Evolutionary conservation across 169 alveolate genomes (phyloP), one percentile per base, ranked within the genome.

Genomic region (Plasmodium gaboni): DNA sequence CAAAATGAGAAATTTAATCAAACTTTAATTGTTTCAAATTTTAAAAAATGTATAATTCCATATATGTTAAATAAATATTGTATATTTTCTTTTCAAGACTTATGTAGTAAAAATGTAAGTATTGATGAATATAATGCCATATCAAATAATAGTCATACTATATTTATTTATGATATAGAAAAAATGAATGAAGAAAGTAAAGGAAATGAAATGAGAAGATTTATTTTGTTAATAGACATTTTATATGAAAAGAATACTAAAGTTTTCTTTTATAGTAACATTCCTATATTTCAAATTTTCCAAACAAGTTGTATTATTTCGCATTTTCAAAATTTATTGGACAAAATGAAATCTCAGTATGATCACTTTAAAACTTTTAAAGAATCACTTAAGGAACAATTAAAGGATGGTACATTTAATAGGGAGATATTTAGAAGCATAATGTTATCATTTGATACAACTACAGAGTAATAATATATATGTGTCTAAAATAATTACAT

Each of bases 131-230:
- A 44, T 42, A 80, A 80, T 68, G 90, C 90, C 7, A 80, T 80
- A 67, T 65, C 90, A 46, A 80, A 80, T 10, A 12, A 12, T 12
- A 80, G 61, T 17, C 57, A 68, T 46, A 80, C 90, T 19, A 22
- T 80, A 53, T 80, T 67, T 67, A 80, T 80, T 67, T 65, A 80
- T 80, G 44, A 80, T 60, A 80, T 80, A 51, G 72, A 65, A 67
- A 65, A 80, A 67, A 80, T 80, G 90, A 80, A 67, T 80, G 90
- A 80, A 80, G 90, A 80, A 28, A 67, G 22, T n/a, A 80, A 67
- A 10, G 90, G 90, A 53, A 80, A 80, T 59, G 90, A 80, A 68
- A 64, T 80, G 80, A 38, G 90, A 67, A 48, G 90, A 32, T 80
- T 60, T 67, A 80, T 80, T 26, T 68, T 80, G 48, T 70, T 80